Base-by-base conservation (phyloP, 192 early-diverging fungal species). In the Physocladia obscura region DNA sequence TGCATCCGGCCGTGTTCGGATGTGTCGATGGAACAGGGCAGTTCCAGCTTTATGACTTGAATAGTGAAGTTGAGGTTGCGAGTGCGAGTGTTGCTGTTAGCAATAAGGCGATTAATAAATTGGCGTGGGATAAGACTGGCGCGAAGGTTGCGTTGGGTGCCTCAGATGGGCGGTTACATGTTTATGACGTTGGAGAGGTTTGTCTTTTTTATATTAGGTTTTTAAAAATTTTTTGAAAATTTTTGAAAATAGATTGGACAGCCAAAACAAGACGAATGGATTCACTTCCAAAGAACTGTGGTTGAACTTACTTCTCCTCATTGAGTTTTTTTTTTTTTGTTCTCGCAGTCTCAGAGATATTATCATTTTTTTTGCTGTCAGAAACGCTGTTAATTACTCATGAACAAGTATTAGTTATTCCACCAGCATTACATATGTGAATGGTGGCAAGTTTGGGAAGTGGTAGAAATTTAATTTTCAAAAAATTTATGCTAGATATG, bases 151-250 rank as follows among this genome's bases (percentile, higher is more conserved):
- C 90, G 1, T 76, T 93, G 35, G 96, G 93, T 22, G 87, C 91
- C 21, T 85, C 84, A 27, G 96, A 97, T 73, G 95, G 94, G 2
- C 77, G 81, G 22, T 81, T 95, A 13, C 89, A 91, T 64, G 80
- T 99, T 2, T 94, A 95, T 76, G 96, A 99, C 71, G 83, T 98
- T 56, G 96, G 95, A 56, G 93, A 97, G 76, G 89, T 95, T 71
- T 63, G 48, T 8, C n/a, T 49, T 63, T 52, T 51, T 17, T 17
- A 8, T 21, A n/a, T n/a, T n/a, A n/a, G n/a, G n/a, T n/a, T n/a
- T n/a, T n/a, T n/a, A n/a, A n/a, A n/a, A n/a, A n/a, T 56, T 63
- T 30, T 6, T n/a, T 51, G 21, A 21, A 48, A 49, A 63, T 19
- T n/a, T 17, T 37, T 60, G 13, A 60, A 44, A 13, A 44, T 44